Conservation (phyloP, 129 eudicot species). For the Oenanthe sinensis region DNA sequence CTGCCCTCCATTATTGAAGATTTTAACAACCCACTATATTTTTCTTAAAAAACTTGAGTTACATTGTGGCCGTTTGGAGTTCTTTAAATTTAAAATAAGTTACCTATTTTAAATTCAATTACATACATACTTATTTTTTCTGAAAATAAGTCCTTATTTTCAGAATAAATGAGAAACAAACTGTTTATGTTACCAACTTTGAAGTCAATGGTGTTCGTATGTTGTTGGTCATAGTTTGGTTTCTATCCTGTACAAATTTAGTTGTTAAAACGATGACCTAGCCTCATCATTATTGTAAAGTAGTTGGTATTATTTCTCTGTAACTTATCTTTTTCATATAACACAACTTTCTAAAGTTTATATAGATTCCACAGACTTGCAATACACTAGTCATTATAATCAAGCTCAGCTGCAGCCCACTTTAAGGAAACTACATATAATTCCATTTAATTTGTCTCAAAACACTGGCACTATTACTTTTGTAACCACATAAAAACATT, state of each 20-base stretch:
- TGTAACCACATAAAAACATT: background rate
- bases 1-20: no score
- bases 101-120: no score
- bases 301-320: background rate
- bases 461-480: background rate
- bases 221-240: background rate
- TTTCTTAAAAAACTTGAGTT: no score
- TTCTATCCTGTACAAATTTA: background rate
- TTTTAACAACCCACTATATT: no score
- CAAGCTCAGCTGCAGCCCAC: background rate
- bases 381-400: background rate
- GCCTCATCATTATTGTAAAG: background rate
- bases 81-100: no score
- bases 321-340: background rate
- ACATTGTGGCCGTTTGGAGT: no score
- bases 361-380: background rate
- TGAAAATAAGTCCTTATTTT: no score
- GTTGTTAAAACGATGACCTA: background rate
- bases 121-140: no score
- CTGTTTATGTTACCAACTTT: background rate
- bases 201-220: background rate
- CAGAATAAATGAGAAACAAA: no score
- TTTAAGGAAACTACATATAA: background rate
- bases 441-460: background rate
- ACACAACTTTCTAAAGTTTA: no score